A percentile compares a stretch with the other conserved stretches of the same genome.
Conservation (phyloP, 2,329 filamentous ascomycete species). For the Exophiala sp. region DNA sequence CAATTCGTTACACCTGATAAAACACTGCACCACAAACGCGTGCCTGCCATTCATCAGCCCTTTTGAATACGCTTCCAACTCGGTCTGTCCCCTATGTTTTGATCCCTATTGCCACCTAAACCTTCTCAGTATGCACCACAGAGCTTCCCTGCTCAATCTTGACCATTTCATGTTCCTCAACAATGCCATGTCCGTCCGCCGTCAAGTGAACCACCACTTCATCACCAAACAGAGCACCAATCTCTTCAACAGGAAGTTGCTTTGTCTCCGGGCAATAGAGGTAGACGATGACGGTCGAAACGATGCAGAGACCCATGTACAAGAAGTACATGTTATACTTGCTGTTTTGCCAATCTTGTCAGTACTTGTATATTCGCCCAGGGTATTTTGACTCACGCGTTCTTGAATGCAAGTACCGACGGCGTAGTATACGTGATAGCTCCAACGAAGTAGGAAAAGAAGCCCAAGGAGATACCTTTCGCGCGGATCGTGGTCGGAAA, state of each 20-base stretch:
- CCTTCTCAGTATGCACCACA: constrained; percentile 6
- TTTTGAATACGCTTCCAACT: background rate
- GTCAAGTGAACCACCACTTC: constrained; percentile 4
- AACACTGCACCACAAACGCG: too few relatives aligned
- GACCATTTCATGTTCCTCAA: background rate
- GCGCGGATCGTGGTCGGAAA: constrained; percentile 15
- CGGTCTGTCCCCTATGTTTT: background rate
- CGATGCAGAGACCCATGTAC: constrained; percentile 9
- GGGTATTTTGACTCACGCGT: background rate
- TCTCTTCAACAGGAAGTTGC: constrained; percentile 34
- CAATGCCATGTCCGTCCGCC: background rate
- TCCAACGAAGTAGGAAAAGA: constrained; percentile 14
- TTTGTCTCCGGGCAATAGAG: constrained; percentile 30
- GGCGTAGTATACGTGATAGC: constrained; percentile 12
- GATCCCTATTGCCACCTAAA: background rate
- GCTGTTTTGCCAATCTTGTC: background rate
- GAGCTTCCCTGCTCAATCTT: background rate
- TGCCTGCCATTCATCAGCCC: too few relatives aligned
- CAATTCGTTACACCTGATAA: too few relatives aligned
- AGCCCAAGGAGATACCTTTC: constrained; percentile 14
- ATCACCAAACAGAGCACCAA: constrained; percentile 35
- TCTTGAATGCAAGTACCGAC: background rate
- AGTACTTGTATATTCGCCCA: background rate
- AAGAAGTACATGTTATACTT: constrained; percentile 27
- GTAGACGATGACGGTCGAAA: constrained; percentile 4